Conservation (phyloP, 441 rosid species). For the Metrosideros polymorpha region DNA sequence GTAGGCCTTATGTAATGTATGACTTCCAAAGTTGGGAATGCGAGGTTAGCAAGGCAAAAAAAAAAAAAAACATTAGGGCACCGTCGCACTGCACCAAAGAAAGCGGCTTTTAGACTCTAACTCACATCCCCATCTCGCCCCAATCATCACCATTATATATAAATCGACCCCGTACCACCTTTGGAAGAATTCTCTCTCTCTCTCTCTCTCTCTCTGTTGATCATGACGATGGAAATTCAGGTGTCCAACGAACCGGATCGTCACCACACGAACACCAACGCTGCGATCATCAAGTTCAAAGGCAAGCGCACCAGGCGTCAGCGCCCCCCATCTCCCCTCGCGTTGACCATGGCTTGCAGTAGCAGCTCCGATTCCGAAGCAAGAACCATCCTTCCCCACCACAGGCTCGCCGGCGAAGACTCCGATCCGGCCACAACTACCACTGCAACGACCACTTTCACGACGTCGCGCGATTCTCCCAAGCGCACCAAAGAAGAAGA, state of each 20-base stretch:
- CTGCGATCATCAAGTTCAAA: conserved; percentile 7
- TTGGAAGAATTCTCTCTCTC: background rate
- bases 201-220: background rate
- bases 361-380: conserved; percentile 1
- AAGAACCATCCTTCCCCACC: background rate
- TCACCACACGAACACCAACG: background rate
- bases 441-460: background rate
- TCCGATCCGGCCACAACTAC: background rate
- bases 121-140: background rate
- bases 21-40: conserved; percentile 25
- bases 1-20: background rate
- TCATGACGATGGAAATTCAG: conserved; percentile 23
- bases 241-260: background rate
- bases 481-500: conserved; percentile 23
- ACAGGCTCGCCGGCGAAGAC: background rate
- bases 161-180: background rate
- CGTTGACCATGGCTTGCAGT: conserved; percentile 14
- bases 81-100: background rate
- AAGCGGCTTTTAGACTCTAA: conserved; percentile 1
- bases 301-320: conserved; percentile 50
- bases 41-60: conserved; percentile 22
- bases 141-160: background rate
- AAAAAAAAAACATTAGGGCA: background rate
- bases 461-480: background rate
- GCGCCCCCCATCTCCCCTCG: conserved; percentile 25